Base-by-base conservation (phyloP, 495 filamentous ascomycete species). In the Neurospora sp. region DNA sequence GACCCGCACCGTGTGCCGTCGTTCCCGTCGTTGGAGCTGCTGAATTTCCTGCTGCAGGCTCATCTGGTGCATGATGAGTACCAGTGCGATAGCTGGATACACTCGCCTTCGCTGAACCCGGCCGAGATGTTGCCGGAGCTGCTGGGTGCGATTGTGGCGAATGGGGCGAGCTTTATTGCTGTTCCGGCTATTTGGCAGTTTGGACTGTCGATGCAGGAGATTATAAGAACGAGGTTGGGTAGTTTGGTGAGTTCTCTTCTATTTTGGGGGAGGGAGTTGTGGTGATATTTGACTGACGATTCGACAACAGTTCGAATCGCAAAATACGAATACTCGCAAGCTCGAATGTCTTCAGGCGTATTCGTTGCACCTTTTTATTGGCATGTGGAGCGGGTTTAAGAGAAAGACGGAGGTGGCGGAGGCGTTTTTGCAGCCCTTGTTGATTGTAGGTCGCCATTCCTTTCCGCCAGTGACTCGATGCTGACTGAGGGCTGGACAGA, bases 401-500 rank as follows among this genome's bases (percentile, higher is more conserved):
- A 81, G 89, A 18, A 86, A 86, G 75, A 89, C 88, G 37, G 89
- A 91, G 74, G 85, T 91, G 37, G 86, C 88, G 0, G 88, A 90
- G 75, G 88, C 87, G 72, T 86, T 88, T 75, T 78, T 83, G 37
- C 83, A 88, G 70, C 83, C 85, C 0, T 46, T 89, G 7, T 74
- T 87, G 3, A 89, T 87, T 31, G 73, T 76, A 73, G 10, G 71
- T 11, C 7, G 4, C 11, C 46, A 8, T 3, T 27, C 3, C 59
- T 27, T 69, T 70, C 40, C 5, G 14, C 11, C 23, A 31, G 18
- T 23, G 12, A 23, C 37, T 70, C 35, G 9, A 31, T 7, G 18
- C 7, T 69, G 37, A 72, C 44, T 4, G 7, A 37, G 27, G 12
- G 1, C 4, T 12, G 10, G 31, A 35, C 66, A 81, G 80, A 82